Percentiles rank a stretch among this genome's conserved stretches.
phyloP scores from a whole-genome alignment of 352 stramenopile species.

The Blastocystis sp. region DNA sequence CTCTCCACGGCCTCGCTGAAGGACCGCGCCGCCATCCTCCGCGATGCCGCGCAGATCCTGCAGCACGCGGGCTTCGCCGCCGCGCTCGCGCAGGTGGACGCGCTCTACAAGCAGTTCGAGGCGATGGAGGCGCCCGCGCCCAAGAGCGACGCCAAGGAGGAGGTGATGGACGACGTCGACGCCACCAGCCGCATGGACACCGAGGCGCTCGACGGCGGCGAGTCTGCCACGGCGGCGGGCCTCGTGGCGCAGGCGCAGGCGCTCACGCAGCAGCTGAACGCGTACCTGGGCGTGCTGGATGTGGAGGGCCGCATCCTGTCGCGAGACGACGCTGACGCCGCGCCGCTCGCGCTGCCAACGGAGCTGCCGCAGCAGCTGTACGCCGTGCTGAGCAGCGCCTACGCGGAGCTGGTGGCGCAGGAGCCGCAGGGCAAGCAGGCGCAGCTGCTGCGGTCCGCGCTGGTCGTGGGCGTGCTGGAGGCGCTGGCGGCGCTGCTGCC shows the following conservation, averaged over 20 bases:
- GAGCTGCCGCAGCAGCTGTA: background rate
- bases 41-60: background rate
- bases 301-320: slow-evolving; percentile 33
- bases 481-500: background rate
- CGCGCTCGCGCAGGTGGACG: background rate
- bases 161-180: background rate
- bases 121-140: background rate
- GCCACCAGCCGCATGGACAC: slow-evolving; percentile 24
- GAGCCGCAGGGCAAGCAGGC: background rate
- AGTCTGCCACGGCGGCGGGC: background rate
- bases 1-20: background rate
- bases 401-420: background rate
- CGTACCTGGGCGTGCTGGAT: slow-evolving; percentile 24
- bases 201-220: slow-evolving; percentile 9
- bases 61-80: background rate
- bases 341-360: background rate
- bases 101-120: slow-evolving; percentile 4
- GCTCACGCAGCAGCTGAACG: background rate
- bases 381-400: background rate
- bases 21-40: background rate
- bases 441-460: background rate
- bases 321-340: background rate
- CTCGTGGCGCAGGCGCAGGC: background rate
- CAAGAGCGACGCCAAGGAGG: background rate
- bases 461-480: background rate